These are phyloP conservation scores for Fraxinus xanthoxyloides DNA, from an alignment of 305 asterid species.

Conservation along the genomic window DNA sequence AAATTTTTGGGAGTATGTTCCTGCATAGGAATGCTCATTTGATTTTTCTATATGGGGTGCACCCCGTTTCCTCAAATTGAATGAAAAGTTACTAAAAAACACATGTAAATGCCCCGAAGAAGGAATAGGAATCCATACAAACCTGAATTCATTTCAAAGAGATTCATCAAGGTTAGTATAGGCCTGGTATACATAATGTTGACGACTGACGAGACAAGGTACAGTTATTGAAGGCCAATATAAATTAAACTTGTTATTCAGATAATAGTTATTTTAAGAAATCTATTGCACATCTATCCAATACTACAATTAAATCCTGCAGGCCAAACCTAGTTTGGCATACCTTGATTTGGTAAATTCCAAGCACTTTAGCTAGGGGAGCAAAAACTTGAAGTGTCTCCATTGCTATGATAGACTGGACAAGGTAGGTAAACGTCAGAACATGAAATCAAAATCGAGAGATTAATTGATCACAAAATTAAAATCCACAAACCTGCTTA, in stretches of 20 bases:
- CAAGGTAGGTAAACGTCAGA: conserved; percentile 18
- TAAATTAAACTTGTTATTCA: neutral
- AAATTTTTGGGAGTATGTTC: neutral
- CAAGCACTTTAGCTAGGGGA: conserved; percentile 88
- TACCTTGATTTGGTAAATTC: conserved; percentile 93
- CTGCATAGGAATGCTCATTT: neutral
- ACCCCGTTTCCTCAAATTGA: neutral
- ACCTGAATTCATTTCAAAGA: neutral
- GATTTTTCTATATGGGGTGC: neutral
- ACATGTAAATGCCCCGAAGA: neutral
- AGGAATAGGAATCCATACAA: neutral
- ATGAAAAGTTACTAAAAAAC: neutral
- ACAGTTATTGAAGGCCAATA: neutral
- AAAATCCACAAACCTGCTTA: conserved; percentile 60
- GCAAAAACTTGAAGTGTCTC: conserved; percentile 96
- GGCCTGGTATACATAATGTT: neutral
- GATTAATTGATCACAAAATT: conserved; percentile 13
- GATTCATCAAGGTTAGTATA: neutral
- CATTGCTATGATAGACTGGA: conserved; percentile 85
- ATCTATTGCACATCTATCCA: neutral
- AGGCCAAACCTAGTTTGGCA: neutral
- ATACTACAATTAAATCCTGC: neutral
- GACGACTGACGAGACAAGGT: neutral
- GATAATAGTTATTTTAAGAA: neutral
- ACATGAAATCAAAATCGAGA: conserved; percentile 13